Conservation (phyloP, 148 eudicot genomes). For the Rhododendron ferrugineum region DNA sequence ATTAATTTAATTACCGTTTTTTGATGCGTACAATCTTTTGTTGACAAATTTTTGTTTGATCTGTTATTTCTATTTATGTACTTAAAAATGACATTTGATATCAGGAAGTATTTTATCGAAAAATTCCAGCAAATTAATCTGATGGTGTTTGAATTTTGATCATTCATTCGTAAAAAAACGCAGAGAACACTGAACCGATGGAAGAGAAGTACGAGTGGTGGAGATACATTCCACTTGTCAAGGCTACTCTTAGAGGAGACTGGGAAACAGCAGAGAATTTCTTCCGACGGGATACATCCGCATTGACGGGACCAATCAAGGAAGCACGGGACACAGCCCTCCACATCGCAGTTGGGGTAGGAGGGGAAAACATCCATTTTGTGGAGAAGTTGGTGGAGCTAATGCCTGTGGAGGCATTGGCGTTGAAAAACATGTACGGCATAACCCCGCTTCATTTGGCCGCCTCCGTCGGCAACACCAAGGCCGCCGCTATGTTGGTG, state of each 20-base stretch:
- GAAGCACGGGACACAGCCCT: not conserved
- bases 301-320: not conserved
- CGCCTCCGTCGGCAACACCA: not conserved
- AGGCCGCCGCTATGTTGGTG: not conserved
- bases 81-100: too few relatives aligned
- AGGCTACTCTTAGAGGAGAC: not conserved
- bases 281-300: not conserved
- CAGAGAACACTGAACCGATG: not conserved
- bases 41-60: too few relatives aligned
- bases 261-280: not conserved
- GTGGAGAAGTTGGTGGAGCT: not conserved
- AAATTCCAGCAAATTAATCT: not conserved
- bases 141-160: too few relatives aligned
- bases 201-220: not conserved
- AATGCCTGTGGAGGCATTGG: not conserved
- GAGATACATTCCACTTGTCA: not conserved
- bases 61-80: too few relatives aligned
- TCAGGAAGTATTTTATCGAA: too few relatives aligned
- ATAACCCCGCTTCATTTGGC: not conserved
- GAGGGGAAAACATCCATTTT: not conserved
- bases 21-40: too few relatives aligned
- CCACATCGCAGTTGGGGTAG: not conserved
- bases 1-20: too few relatives aligned
- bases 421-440: not conserved
- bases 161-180: not conserved